Evolutionary conservation across 306 rosid genomes (phyloP).

Genomic region (Pyrus pyrifolia): DNA sequence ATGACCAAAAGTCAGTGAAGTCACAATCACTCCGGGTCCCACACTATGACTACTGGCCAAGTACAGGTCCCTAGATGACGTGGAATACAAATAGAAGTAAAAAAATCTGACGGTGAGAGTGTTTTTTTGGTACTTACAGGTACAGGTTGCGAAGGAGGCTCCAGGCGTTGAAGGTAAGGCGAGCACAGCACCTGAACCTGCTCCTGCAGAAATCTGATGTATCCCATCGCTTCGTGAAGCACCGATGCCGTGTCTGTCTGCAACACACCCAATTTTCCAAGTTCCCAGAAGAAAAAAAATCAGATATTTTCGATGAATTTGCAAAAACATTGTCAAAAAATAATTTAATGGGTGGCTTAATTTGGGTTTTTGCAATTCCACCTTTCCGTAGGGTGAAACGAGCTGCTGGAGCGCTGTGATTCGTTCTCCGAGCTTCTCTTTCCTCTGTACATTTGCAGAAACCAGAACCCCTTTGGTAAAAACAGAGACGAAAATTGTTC

Average conservation of each 20-base stretch:
- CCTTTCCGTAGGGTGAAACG: constrained; percentile 97
- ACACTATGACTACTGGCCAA: background rate
- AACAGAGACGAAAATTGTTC: background rate
- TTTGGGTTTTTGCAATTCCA: constrained; percentile 5
- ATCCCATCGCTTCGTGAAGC: constrained; percentile 90
- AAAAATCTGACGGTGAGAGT: background rate
- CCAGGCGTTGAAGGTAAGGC: constrained; percentile 56
- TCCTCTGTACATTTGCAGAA: constrained; percentile 33
- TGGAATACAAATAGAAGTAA: background rate
- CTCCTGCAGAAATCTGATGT: constrained; percentile 78
- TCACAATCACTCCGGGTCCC: background rate
- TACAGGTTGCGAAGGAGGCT: constrained; percentile 27
- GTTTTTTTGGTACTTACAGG: constrained; percentile 29
- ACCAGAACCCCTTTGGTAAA: background rate
- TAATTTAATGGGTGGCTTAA: too few species aligned
- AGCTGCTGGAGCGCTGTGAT: constrained; percentile 75
- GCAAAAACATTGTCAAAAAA: background rate
- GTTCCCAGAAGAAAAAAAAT: background rate
- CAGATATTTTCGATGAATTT: background rate
- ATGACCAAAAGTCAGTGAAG: background rate
- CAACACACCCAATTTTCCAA: constrained; percentile 4
- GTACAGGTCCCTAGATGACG: background rate
- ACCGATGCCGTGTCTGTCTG: constrained; percentile 98
- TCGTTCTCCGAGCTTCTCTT: constrained; percentile 82
- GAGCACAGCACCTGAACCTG: constrained; percentile 87